Base-by-base conservation (phyloP, 2,329 filamentous ascomycete genomes). In the Xylaria sp. region DNA sequence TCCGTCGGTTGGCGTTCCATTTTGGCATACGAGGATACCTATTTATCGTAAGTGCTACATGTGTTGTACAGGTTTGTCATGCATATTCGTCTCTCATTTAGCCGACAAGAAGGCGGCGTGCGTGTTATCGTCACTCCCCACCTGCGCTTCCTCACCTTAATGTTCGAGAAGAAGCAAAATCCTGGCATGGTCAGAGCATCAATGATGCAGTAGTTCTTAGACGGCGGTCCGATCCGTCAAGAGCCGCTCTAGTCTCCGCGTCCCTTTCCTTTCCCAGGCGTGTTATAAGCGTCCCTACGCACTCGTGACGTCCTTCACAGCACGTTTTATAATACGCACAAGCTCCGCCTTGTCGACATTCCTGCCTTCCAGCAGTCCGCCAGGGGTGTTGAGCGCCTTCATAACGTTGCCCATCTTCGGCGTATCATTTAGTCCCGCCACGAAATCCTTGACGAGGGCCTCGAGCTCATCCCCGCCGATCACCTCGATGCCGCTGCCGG, bases 281-380 rank as follows among this genome's bases (percentile, higher is more conserved):
- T 11, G 8, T 11, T 7, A 36, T 36, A 36, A 36, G 34, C 11
- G 34, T 39, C 36, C 21, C 32, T 68, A 65, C 6, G 54, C 39
- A 27, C 45, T 19, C n/a, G 21, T 53, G 3, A 72, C 73, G 75
- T 88, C 82, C 80, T 90, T 90, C 58, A 92, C 87, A 73, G 90
- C 79, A 73, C 82, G 86, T 3, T 90, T 90, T 58, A 92, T 87
- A 73, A 90, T 79, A 73, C 82, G 86, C 3, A 85, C 85, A 56
- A 94, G 81, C 71, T 86, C 84, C 61, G 84, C 85, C 79, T 85
- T 88, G 76, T 93, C 88, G 42, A 92, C 85, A 47, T 86, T 84
- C 79, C 89, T 90, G 42, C 88, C 90, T 67, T 89, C 86, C 32
- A 92, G 79, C 32, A 81, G 80, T 3, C 82, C 85, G 7, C 84